Percentiles rank a stretch among this genome's conserved stretches.
Evolutionary conservation across 257 asterid species (phyloP).

Genomic region (Datura wrightii): DNA sequence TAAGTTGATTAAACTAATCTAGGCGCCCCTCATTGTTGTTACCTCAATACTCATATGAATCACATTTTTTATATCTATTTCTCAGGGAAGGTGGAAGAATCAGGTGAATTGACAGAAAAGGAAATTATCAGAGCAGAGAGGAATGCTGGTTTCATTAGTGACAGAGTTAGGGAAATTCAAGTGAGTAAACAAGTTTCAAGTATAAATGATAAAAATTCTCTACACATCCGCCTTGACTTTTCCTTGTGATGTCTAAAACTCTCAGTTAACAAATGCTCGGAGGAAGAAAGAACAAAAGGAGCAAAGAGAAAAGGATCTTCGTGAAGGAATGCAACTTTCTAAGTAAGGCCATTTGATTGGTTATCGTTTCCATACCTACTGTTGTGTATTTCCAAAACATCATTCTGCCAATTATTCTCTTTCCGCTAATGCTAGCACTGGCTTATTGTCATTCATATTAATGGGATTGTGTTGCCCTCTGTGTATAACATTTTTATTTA

Average conservation of each 20-base stretch:
- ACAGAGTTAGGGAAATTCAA: conserved; percentile 83
- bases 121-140: conserved; percentile 87
- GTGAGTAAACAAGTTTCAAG: conserved; percentile 49
- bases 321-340: conserved; percentile 83
- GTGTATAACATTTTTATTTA: background rate
- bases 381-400: too few relatives aligned
- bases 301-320: conserved; percentile 74
- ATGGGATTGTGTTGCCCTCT: background rate
- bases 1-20: background rate
- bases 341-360: conserved; percentile 53
- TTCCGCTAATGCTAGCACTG: background rate
- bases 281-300: conserved; percentile 75
- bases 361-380: background rate
- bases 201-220: background rate
- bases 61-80: background rate
- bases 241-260: background rate
- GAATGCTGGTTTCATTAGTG: conserved; percentile 77
- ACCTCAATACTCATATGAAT: background rate
- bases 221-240: background rate
- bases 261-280: conserved; percentile 68
- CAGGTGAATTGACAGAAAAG: conserved; percentile 82
- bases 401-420: too few relatives aligned
- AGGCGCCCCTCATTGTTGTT: background rate
- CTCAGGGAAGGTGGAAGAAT: conserved; percentile 72
- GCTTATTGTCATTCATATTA: background rate